Evolutionary conservation across 768 basidiomycete genomes (phyloP), one percentile per base, ranked within the genome.

Genomic region (Xanthoconium stramineum): DNA sequence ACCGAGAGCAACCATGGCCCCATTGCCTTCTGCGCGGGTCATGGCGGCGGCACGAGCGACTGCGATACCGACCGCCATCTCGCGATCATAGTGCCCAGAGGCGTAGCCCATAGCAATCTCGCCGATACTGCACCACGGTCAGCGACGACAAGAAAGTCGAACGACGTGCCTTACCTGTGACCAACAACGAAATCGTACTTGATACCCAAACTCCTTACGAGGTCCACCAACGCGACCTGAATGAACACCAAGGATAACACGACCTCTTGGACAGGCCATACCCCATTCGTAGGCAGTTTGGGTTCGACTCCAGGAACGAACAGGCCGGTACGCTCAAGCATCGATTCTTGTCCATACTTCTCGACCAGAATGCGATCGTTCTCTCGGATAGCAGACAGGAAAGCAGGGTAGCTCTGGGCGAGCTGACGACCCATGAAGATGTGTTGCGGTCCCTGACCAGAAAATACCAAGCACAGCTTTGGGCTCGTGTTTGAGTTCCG

Each of bases 51-150:
- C 72, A 56, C 73, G 73, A 15, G 71, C 73, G 12, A 67, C 63
- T 12, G 73, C 72, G n/a, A 74, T 63, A 37, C 69, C 73, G 35
- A 75, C 33, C 3, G 71, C 64, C 58, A 66, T 72, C 51, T 72
- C 63, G 46, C 65, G 73, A 42, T 74, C 64, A 38, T 70, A 70
- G 24, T 75, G 67, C 11, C 74, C 73, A 2, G 74, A 69, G 13
- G 73, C 72, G 29, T 75, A 75, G 40, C 71, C 65, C 65, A 74
- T 74, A 5, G 70, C 73, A 42, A 74, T 71, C 48, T 75, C 73
- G 30, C 73, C 72, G n/a, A 68, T 58, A 61, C 61, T 64, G 19
- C 52, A 24, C 11, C 44, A 38, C n/a, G 12, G 44, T 64, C 46
- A 70, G 52, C 37, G 35, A 28, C 15, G 37, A 40, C 8, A 47